A percentile compares a stretch with the other conserved stretches of the same genome.
phyloP scores from a whole-genome alignment of 1,139 yeast species.

The Pichia inconspicua region DNA sequence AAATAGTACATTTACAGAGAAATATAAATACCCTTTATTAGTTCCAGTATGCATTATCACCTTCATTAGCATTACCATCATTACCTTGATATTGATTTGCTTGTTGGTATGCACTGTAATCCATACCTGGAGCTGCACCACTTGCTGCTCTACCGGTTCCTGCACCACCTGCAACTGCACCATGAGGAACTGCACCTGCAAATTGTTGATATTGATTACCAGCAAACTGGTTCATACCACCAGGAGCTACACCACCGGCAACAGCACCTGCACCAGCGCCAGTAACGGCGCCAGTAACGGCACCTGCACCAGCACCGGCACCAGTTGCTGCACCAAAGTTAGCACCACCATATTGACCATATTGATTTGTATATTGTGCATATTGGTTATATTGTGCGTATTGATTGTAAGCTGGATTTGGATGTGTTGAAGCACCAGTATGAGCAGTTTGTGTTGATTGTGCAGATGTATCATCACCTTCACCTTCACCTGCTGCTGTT shows the following conservation, averaged over 20 bases:
- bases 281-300: slow-evolving; percentile 1
- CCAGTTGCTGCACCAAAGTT: not conserved
- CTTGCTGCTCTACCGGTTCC: not conserved
- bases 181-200: not conserved
- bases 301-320: not conserved
- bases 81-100: slow-evolving; percentile 7
- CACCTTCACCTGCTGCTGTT: slow-evolving; percentile 1
- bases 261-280: not conserved
- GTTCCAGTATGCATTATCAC: slow-evolving; percentile 9
- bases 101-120: slow-evolving; percentile 2
- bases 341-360: slow-evolving; percentile 3
- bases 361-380: slow-evolving; percentile 1
- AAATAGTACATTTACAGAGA: not conserved
- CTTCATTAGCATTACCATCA: slow-evolving; percentile 6
- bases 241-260: slow-evolving; percentile 1
- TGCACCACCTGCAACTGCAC: not conserved
- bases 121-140: not conserved
- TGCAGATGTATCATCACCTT: not conserved
- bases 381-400: slow-evolving; percentile 8
- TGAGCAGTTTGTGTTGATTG: slow-evolving; percentile 6
- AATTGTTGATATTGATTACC: not conserved
- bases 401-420: not conserved
- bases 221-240: slow-evolving; percentile 2
- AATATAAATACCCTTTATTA: not conserved
- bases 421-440: slow-evolving; percentile 7